Base-by-base conservation (phyloP, 140 eudicot genomes). In the Flaveria floridana region DNA sequence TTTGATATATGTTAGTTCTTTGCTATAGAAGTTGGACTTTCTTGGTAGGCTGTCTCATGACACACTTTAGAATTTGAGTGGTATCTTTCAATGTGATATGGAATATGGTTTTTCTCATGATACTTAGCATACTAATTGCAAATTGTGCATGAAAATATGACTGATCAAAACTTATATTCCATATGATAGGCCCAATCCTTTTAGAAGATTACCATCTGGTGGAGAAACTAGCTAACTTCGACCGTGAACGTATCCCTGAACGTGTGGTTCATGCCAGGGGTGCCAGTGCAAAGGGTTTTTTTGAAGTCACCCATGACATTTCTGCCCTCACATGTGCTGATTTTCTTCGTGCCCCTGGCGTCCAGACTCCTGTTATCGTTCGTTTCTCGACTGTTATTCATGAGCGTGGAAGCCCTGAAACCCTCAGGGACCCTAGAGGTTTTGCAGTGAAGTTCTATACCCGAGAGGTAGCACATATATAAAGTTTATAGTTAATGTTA, bases 261-360 rank as follows among this genome's bases (percentile, higher is more conserved):
- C 90, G 91, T 74, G 97, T 88, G 58, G 95, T 87, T 69, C 98
- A 89, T 68, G 98, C 98, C n/a, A 86, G 98, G 76, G 96, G 98
- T 77, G 98, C 96, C 34, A 87, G 96, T 80, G 98, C 98, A 78
- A 92, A 92, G 87, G 98, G 98, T 0, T 92, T 92, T 57, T 92
- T 92, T 44, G 98, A 92, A 77, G 98, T 92, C 79, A 92, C 98
- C n/a, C 96, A 92, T 72, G 96, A 92, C 73, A 78, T 92, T 21
- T 51, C 95, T 52, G 79, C 83, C 73, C 96, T 92, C 44, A 83
- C 96, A n/a, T 89, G 95, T 83, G 98, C 98, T 51, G 98, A 92
- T 82, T 92, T 92, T 64, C 92, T 92, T n/a, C 84, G 95, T 26
- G 91, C 96, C 57, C 98, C 98, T n/a, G 96, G 96, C 1, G 98